Conservation (phyloP, 2,329 filamentous ascomycete genomes). For the Fusarium duplospermum region DNA sequence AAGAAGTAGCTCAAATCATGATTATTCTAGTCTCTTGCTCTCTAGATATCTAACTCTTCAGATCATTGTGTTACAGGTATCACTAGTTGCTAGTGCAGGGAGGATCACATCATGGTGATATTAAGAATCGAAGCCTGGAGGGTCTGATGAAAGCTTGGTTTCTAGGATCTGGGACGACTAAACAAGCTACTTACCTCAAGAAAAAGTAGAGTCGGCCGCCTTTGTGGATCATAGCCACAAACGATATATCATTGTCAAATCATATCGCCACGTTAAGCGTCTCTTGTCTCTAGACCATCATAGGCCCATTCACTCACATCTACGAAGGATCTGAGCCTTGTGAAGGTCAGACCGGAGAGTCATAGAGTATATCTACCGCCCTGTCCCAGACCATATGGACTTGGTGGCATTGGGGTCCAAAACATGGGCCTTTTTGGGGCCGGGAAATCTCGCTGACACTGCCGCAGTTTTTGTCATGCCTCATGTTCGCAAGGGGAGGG, state of each 20-base stretch:
- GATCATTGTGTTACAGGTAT: no score
- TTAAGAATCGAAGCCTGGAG: slow-evolving; percentile 36
- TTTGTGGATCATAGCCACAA: slow-evolving; percentile 27
- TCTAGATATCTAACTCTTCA: no score
- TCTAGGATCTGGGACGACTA: slow-evolving; percentile 18
- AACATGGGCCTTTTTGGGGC: background rate
- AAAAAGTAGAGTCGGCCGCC: slow-evolving; percentile 42
- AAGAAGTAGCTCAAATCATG: slow-evolving; percentile 35
- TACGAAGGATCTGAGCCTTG: slow-evolving; percentile 53
- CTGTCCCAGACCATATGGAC: slow-evolving; percentile 47
- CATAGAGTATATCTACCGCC: slow-evolving; percentile 55
- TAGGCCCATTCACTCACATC: slow-evolving; percentile 41
- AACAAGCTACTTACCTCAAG: slow-evolving; percentile 46
- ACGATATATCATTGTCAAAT: slow-evolving; percentile 44
- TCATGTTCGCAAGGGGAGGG: slow-evolving; percentile 37
- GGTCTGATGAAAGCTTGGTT: slow-evolving; percentile 27
- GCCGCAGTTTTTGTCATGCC: slow-evolving; percentile 37
- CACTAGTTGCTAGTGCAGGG: slow-evolving; percentile 46
- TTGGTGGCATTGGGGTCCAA: slow-evolving; percentile 44
- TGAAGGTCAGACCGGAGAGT: slow-evolving; percentile 49
- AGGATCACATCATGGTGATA: slow-evolving; percentile 47
- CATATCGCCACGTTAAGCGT: slow-evolving; percentile 57
- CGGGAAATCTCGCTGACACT: slow-evolving; percentile 27
- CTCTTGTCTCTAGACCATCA: slow-evolving; percentile 50
- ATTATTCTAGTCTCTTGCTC: background rate